These are phyloP conservation scores for Nepenthes alata DNA, from an alignment of 179 eudicot genomes.

Conservation along the genomic window DNA sequence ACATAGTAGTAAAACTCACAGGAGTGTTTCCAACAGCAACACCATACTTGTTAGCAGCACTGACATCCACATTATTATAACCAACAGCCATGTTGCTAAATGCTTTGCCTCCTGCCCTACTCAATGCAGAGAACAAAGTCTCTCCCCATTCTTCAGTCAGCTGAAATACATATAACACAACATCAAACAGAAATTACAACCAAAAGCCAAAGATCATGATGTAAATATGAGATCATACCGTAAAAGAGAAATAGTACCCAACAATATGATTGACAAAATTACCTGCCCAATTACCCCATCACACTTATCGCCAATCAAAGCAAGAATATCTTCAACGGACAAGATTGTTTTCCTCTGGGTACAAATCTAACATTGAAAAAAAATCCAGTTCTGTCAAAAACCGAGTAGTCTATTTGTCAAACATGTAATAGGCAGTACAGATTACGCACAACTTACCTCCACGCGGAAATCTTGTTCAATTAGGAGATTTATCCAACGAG, in stretches of 20 bases:
- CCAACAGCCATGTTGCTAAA: slow-evolving; percentile 99
- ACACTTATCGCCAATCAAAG: slow-evolving; percentile 81
- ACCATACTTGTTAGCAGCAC: slow-evolving; percentile 80
- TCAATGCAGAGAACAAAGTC: slow-evolving; percentile 83
- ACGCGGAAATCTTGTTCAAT: slow-evolving; percentile 77
- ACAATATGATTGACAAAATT: not conserved
- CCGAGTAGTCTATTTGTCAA: not conserved
- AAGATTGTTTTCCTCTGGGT: slow-evolving; percentile 75
- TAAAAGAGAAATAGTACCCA: not conserved
- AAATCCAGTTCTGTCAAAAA: not conserved
- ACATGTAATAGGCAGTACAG: not conserved
- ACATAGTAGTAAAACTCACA: slow-evolving; percentile 25
- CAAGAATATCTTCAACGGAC: slow-evolving; percentile 80
- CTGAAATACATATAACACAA: slow-evolving; percentile 19
- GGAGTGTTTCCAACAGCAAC: slow-evolving; percentile 98
- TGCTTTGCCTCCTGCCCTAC: slow-evolving; percentile 90
- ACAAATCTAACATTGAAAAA: slow-evolving; percentile 46
- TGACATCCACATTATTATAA: slow-evolving; percentile 85
- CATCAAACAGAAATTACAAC: not conserved
- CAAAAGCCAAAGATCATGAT: not conserved
- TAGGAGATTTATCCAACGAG: slow-evolving; percentile 86
- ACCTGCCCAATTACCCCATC: slow-evolving; percentile 98
- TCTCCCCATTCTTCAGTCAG: slow-evolving; percentile 97
- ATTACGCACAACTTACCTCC: slow-evolving; percentile 32
- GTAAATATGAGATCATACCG: not conserved